phyloP scores from a whole-genome alignment of 2,329 filamentous ascomycete genomes.

The Rhinocladiella mackenziei region DNA sequence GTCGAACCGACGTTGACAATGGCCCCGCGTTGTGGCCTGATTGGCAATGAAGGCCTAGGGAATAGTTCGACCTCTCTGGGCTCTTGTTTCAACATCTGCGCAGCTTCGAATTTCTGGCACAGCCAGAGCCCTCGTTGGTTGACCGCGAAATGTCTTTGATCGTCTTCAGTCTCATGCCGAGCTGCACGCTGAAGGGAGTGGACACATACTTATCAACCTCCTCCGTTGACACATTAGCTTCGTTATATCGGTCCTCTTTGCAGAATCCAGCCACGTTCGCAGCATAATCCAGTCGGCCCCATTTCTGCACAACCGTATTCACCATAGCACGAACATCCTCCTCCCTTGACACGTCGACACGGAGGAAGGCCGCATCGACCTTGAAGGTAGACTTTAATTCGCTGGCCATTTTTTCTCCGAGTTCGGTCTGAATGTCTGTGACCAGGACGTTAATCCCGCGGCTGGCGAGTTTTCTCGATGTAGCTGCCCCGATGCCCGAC shows the following conservation, averaged over 20 bases:
- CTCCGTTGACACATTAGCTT: slow-evolving; percentile 21
- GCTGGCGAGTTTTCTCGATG: slow-evolving; percentile 18
- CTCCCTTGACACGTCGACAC: slow-evolving; percentile 23
- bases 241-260: slow-evolving; percentile 19
- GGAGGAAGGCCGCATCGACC: slow-evolving; percentile 21
- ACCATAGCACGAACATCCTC: slow-evolving; percentile 20
- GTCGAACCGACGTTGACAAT: slow-evolving; percentile 24
- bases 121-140: slow-evolving; percentile 22
- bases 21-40: slow-evolving; percentile 19
- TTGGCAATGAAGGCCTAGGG: slow-evolving; percentile 8
- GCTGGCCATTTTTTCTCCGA: slow-evolving; percentile 8
- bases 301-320: slow-evolving; percentile 12
- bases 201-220: slow-evolving; percentile 19
- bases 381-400: slow-evolving; percentile 17
- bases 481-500: slow-evolving; percentile 22
- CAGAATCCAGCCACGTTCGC: slow-evolving; percentile 25
- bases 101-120: slow-evolving; percentile 21
- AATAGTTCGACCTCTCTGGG: slow-evolving; percentile 12
- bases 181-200: not conserved
- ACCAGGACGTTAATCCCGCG: slow-evolving; percentile 18
- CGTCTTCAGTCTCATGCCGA: not conserved
- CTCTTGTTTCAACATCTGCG: slow-evolving; percentile 22
- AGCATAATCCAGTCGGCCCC: slow-evolving; percentile 22
- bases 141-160: slow-evolving; percentile 15
- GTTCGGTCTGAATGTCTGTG: slow-evolving; percentile 20